Evolutionary conservation across 2,329 filamentous ascomycete genomes (phyloP).

Genomic region (Cercospora sesami): DNA sequence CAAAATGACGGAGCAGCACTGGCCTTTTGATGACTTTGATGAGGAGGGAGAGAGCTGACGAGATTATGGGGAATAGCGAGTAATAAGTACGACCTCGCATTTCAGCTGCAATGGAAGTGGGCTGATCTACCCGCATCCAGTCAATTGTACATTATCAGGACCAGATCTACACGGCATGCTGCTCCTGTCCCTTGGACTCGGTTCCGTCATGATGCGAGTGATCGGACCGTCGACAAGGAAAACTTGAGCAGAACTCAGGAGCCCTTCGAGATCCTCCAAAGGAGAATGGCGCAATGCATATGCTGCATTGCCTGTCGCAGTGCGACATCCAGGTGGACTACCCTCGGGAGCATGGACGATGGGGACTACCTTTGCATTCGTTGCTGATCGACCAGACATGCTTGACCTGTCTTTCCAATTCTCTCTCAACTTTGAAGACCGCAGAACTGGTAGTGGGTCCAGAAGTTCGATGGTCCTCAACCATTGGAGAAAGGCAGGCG

Average conservation of each 20-base stretch:
- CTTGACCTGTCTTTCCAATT: not conserved
- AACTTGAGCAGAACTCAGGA: not conserved
- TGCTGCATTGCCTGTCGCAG: not conserved
- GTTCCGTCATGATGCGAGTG: not conserved
- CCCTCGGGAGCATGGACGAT: not conserved
- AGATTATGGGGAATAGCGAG: no score
- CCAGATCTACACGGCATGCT: not conserved
- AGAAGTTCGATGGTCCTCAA: not conserved
- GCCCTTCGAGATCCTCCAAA: not conserved
- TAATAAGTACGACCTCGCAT: no score
- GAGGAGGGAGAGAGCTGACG: not conserved
- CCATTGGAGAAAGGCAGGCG: not conserved
- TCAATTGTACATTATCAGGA: not conserved
- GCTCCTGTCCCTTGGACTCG: not conserved
- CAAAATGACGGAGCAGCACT: not conserved
- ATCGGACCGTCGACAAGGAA: not conserved
- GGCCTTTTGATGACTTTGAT: not conserved
- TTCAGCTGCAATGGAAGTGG: no score
- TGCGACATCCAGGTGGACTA: not conserved
- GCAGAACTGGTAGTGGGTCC: not conserved
- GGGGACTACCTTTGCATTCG: not conserved
- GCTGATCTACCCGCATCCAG: no score
- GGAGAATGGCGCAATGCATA: not conserved
- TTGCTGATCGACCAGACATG: not conserved
- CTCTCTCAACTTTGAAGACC: not conserved